Evolutionary conservation across 2,329 filamentous ascomycete species (phyloP).

Genomic region (Neopestalotiopsis rosae): DNA sequence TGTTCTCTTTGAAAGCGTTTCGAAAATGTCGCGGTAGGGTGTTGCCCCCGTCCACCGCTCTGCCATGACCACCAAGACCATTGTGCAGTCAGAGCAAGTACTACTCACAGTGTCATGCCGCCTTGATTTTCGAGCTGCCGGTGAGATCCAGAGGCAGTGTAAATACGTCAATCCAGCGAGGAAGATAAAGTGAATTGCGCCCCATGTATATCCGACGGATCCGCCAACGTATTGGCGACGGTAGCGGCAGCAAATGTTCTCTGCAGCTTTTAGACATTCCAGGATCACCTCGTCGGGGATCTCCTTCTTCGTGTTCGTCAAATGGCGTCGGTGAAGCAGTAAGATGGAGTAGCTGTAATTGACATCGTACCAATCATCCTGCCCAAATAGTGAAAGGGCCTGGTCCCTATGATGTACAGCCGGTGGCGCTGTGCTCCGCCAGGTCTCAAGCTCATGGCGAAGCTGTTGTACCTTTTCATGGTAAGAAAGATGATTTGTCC

Average conservation of each 20-base stretch:
- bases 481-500: too few relatives aligned
- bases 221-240: conserved; percentile 16
- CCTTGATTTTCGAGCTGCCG: conserved; percentile 21
- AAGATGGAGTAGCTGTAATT: background rate
- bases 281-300: background rate
- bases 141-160: conserved; percentile 40
- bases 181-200: conserved; percentile 19
- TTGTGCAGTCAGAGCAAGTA: conserved; percentile 35
- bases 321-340: background rate
- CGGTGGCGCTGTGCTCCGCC: too few relatives aligned
- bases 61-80: conserved; percentile 36
- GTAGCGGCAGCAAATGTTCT: background rate
- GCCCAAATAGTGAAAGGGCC: conserved; percentile 19
- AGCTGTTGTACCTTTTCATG: too few relatives aligned
- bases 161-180: conserved; percentile 25
- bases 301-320: too few relatives aligned
- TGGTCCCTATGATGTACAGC: background rate
- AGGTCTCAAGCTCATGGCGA: too few relatives aligned
- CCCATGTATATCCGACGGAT: conserved; percentile 18
- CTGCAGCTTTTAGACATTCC: background rate
- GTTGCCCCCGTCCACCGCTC: conserved; percentile 36
- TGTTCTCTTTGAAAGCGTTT: conserved; percentile 30
- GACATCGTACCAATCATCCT: conserved; percentile 19
- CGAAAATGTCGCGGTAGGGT: conserved; percentile 40
- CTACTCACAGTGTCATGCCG: conserved; percentile 28